Percentiles rank a stretch among this genome's conserved stretches.
Evolutionary conservation across 306 rosid genomes (phyloP).

Genomic region (Citrullus colocynthis): DNA sequence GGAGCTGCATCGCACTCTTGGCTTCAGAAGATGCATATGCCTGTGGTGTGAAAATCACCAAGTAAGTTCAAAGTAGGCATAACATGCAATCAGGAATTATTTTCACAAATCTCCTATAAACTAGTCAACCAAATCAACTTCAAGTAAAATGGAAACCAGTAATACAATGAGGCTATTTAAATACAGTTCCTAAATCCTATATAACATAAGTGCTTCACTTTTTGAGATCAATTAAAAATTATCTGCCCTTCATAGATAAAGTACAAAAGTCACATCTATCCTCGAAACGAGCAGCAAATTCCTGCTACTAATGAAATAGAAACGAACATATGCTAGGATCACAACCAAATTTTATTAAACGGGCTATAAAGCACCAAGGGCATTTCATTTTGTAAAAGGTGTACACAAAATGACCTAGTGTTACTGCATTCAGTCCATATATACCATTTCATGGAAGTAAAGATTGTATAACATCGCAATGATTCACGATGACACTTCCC

Average conservation of each 20-base stretch:
- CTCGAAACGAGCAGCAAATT: neutral
- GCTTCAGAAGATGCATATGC: conserved; percentile 95
- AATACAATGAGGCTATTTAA: neutral
- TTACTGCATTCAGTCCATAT: neutral
- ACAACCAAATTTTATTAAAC: neutral
- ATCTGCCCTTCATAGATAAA: neutral
- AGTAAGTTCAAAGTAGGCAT: conserved; percentile 9
- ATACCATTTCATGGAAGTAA: neutral
- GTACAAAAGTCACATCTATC: neutral
- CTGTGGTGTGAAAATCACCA: conserved; percentile 30
- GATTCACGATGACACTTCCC: neutral
- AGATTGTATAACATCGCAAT: neutral
- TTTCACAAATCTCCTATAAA: neutral
- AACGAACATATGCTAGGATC: neutral
- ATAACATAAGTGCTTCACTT: neutral
- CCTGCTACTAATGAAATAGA: neutral
- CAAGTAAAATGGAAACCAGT: neutral
- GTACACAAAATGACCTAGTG: neutral
- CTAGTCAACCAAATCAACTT: neutral
- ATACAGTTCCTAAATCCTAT: neutral
- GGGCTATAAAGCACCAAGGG: neutral
- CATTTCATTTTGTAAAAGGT: neutral
- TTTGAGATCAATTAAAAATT: neutral
- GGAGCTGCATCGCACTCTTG: conserved; percentile 74
- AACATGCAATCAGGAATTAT: conserved; percentile 8